These are phyloP conservation scores for Nicotiana otophora DNA, from an alignment of 257 asterid species.

Conservation along the genomic window DNA sequence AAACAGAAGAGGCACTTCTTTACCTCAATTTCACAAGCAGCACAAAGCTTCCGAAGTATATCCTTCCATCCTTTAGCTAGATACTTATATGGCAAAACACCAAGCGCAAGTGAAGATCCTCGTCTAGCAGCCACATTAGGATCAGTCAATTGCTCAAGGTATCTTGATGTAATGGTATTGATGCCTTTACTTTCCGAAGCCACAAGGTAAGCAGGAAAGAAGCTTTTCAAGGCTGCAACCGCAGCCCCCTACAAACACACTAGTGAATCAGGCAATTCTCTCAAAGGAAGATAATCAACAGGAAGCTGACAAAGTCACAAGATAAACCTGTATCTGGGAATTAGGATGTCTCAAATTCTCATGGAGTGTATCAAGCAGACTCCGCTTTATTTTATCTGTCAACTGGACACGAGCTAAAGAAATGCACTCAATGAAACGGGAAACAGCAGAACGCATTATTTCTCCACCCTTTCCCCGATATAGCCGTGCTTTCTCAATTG, in stretches of 20 bases:
- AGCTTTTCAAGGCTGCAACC: slow-evolving; percentile 67
- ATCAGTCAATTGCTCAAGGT: slow-evolving; percentile 75
- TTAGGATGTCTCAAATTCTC: slow-evolving; percentile 96
- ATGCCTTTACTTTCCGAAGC: slow-evolving; percentile 39
- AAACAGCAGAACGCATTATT: slow-evolving; percentile 95
- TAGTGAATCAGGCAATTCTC: slow-evolving; percentile 14
- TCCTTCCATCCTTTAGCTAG: slow-evolving; percentile 66
- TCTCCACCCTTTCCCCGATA: slow-evolving; percentile 99
- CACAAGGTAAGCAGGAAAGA: slow-evolving; percentile 49
- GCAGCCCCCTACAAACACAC: slow-evolving; percentile 57
- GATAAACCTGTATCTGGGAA: slow-evolving; percentile 75
- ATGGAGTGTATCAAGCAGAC: slow-evolving; percentile 73
- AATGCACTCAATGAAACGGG: slow-evolving; percentile 83
- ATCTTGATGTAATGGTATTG: slow-evolving; percentile 48
- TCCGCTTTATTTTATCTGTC: slow-evolving; percentile 56
- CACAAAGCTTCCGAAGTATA: slow-evolving; percentile 60
- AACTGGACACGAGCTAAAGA: slow-evolving; percentile 52
- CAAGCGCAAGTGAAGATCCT: slow-evolving; percentile 87
- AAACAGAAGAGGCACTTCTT: slow-evolving; percentile 11
- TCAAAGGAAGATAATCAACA: not conserved
- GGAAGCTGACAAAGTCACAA: slow-evolving; percentile 11
- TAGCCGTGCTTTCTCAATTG: slow-evolving; percentile 95
- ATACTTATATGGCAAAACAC: slow-evolving; percentile 68
- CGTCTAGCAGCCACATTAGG: slow-evolving; percentile 91
- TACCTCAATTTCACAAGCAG: slow-evolving; percentile 80